Percentiles rank a stretch among this genome's conserved stretches.
Evolutionary conservation across 1,139 yeast species (phyloP).

Genomic region (Saccharomycopsis phalli): DNA sequence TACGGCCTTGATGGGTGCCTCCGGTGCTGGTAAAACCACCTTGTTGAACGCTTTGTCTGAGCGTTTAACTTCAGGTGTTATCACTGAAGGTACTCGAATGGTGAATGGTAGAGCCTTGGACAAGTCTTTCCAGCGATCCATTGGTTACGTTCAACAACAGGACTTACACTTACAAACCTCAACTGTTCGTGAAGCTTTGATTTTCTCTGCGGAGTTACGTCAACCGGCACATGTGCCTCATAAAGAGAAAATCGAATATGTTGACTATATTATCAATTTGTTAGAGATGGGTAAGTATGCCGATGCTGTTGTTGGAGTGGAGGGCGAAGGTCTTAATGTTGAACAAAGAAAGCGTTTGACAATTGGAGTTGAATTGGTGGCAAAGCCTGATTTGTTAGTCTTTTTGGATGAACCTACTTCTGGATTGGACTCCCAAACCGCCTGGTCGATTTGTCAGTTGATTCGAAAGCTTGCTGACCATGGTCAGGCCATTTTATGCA

Average conservation of each 20-base stretch:
- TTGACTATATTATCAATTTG: slow-evolving; percentile 59
- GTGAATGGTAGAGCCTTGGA: slow-evolving; percentile 67
- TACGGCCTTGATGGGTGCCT: slow-evolving; percentile 79
- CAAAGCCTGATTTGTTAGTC: slow-evolving; percentile 71
- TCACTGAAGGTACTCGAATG: slow-evolving; percentile 58
- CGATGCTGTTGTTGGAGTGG: slow-evolving; percentile 76
- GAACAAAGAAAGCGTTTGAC: slow-evolving; percentile 83
- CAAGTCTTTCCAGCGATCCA: slow-evolving; percentile 67
- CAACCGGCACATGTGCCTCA: slow-evolving; percentile 49
- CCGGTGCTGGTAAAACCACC: slow-evolving; percentile 86
- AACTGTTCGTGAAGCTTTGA: slow-evolving; percentile 71
- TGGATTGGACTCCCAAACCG: slow-evolving; percentile 86
- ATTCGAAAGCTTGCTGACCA: slow-evolving; percentile 66
- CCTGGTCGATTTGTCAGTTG: slow-evolving; percentile 76
- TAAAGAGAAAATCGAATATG: slow-evolving; percentile 58
- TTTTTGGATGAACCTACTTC: slow-evolving; percentile 92
- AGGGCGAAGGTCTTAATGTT: slow-evolving; percentile 73
- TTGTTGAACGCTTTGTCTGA: slow-evolving; percentile 66
- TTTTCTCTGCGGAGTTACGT: slow-evolving; percentile 65
- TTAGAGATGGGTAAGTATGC: slow-evolving; percentile 68
- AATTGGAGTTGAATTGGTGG: slow-evolving; percentile 81
- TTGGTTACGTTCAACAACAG: slow-evolving; percentile 80
- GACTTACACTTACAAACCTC: slow-evolving; percentile 62
- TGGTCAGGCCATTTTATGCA: slow-evolving; percentile 78
- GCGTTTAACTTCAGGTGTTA: slow-evolving; percentile 71